Conservation (phyloP, 164 flowering plant species). For the Malania oleifera region DNA sequence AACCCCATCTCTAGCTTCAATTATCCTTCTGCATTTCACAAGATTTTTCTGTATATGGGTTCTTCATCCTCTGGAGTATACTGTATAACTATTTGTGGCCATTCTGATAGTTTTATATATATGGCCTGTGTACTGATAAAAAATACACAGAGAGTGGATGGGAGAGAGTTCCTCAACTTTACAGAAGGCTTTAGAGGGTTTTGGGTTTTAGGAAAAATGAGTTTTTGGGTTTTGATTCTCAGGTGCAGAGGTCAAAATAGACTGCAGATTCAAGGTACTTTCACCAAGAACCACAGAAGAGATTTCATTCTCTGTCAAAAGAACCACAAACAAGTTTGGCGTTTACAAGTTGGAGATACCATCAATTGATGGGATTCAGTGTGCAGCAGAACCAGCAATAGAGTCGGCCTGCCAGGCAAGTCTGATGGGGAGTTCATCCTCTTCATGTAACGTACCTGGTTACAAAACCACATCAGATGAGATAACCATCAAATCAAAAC, state of each 20-base stretch:
- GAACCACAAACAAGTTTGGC: constrained; percentile 50
- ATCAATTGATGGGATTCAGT: constrained; percentile 52
- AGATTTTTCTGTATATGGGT: too few relatives aligned
- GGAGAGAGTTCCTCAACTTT: too few relatives aligned
- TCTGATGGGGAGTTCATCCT: constrained; percentile 33
- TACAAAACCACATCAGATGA: constrained; percentile 44
- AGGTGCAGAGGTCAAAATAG: constrained; percentile 56
- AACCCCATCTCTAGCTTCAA: too few relatives aligned
- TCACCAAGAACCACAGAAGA: constrained; percentile 42
- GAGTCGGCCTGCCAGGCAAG: constrained; percentile 46
- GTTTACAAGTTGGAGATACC: constrained; percentile 53
- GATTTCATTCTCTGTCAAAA: constrained; percentile 53
- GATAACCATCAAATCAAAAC: constrained; percentile 42
- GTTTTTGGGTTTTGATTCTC: background rate
- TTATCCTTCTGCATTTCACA: too few relatives aligned
- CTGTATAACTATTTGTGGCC: too few relatives aligned
- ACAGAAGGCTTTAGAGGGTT: too few relatives aligned
- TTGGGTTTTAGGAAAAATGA: background rate
- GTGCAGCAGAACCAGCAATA: constrained; percentile 43
- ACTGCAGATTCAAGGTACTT: constrained; percentile 48
- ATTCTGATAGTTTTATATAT: too few relatives aligned
- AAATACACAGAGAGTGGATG: too few relatives aligned
- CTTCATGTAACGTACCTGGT: constrained; percentile 55
- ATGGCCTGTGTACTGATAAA: too few relatives aligned
- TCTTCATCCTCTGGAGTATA: too few relatives aligned